Base-by-base conservation (phyloP, 148 eudicot genomes). In the Simmondsia chinensis region DNA sequence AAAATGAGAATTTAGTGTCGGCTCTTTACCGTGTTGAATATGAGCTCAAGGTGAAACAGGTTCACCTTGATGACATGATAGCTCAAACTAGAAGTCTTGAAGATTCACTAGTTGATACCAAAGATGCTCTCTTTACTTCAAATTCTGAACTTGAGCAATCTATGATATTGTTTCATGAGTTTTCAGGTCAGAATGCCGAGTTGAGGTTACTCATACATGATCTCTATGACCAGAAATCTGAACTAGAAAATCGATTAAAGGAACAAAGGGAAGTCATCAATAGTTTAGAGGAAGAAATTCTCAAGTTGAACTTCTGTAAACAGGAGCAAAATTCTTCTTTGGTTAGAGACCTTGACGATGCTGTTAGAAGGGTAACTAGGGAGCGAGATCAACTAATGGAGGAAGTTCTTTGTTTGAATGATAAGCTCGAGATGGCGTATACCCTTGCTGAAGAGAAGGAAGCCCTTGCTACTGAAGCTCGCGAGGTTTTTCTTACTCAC, bases 401-500 rank as follows among this genome's bases (percentile, higher is more conserved):
- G 42, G 57, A 74, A 54, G 29, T 71, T 30, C 29, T 7, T 11
- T 65, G 73, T 25, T 61, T 79, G 52, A 69, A 68, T 59, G 75
- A 71, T 16, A 75, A 35, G 65, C 70, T 74, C 28, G 70, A 75
- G 22, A 34, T 71, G 51, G 76, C 67, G 17, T 48, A 45, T 49
- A 50, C 78, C 2, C 25, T 79, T 64, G 82, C 77, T 50, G 86
- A 79, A 64, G 86, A 74, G 56, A 79, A 79, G 45, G 81, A 79
- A 68, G 86, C 86, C 43, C 54, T 71, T 47, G 75, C 75, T 61
- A 57, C 53, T 24, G 81, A 79, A 68, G 75, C 81, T 26, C 78
- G 65, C 7, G 78, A 79, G 80, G 86, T 79, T 68, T 24, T 51
- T 45, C 30, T 39, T 35, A 13, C 5, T 13, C 11, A 30, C 7